These are phyloP conservation scores for Mollisia scopiformis DNA, from an alignment of 2,329 filamentous ascomycete species.

Conservation along the genomic window DNA sequence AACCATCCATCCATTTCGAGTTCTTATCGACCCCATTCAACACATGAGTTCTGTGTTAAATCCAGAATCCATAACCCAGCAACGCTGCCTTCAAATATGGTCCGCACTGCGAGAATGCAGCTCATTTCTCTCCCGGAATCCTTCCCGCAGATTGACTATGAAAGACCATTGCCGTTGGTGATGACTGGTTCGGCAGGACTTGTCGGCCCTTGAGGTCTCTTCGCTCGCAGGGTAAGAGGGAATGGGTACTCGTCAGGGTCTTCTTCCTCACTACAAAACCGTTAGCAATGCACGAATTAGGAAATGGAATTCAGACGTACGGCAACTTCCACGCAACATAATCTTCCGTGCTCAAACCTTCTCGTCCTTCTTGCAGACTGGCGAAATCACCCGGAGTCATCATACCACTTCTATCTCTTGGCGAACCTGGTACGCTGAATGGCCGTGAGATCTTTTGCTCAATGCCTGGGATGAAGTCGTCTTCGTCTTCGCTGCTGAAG, in stretches of 20 bases:
- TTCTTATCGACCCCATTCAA: background rate
- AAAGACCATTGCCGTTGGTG: constrained; percentile 32
- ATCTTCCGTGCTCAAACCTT: constrained; percentile 93
- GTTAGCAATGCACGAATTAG: constrained; percentile 19
- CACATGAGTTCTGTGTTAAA: background rate
- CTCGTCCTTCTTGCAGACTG: constrained; percentile 89
- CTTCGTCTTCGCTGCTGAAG: constrained; percentile 79
- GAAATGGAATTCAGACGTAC: constrained; percentile 63
- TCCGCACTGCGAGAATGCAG: background rate
- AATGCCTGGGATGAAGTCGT: constrained; percentile 87
- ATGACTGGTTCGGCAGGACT: constrained; percentile 33
- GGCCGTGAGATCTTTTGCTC: constrained; percentile 96
- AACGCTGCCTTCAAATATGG: background rate
- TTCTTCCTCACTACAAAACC: constrained; percentile 76
- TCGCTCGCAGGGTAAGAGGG: constrained; percentile 65
- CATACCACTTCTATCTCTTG: constrained; percentile 89
- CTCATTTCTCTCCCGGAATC: background rate
- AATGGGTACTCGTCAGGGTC: constrained; percentile 80
- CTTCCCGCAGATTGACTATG: background rate
- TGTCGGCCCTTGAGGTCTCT: constrained; percentile 36
- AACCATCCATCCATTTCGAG: background rate
- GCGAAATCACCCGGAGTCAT: constrained; percentile 99
- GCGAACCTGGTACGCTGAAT: constrained; percentile 91
- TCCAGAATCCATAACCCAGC: background rate
- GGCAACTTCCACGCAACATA: constrained; percentile 98